phyloP scores from a whole-genome alignment of 2,329 filamentous ascomycete species.

The Bipolaris zeicola region DNA sequence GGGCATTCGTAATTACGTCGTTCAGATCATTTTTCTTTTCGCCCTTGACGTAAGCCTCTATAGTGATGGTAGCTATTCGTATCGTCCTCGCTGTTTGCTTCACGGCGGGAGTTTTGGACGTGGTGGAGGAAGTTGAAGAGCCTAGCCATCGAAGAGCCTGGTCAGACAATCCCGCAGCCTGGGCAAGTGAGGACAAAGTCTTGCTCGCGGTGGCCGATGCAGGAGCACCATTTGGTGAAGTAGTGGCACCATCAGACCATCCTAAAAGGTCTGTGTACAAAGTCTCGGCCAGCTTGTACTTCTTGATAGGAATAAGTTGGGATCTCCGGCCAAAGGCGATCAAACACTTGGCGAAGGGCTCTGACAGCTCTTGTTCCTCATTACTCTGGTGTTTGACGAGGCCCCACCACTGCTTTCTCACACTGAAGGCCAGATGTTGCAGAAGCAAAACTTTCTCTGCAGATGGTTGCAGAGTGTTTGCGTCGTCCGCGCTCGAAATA shows the following conservation, averaged over 20 bases:
- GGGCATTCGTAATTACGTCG: slow-evolving; percentile 26
- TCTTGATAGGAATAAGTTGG: slow-evolving; percentile 39
- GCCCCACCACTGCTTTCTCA: slow-evolving; percentile 69
- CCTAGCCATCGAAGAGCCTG: slow-evolving; percentile 44
- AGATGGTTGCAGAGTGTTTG: slow-evolving; percentile 60
- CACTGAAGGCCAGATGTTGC: slow-evolving; percentile 66
- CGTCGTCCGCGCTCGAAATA: slow-evolving; percentile 69
- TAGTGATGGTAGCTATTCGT: slow-evolving; percentile 38
- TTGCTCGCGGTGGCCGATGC: slow-evolving; percentile 18
- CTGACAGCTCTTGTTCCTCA: slow-evolving; percentile 67
- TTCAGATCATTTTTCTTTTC: slow-evolving; percentile 22
- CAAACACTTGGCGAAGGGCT: slow-evolving; percentile 68
- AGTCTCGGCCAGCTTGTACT: slow-evolving; percentile 49
- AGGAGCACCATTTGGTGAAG: neutral
- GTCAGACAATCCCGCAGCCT: slow-evolving; percentile 39
- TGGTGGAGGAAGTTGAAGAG: slow-evolving; percentile 15
- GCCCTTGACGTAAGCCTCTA: slow-evolving; percentile 36
- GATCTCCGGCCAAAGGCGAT: slow-evolving; percentile 64
- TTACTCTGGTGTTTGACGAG: slow-evolving; percentile 65
- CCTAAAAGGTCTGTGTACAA: slow-evolving; percentile 32
- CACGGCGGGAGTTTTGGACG: slow-evolving; percentile 26
- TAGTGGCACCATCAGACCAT: neutral
- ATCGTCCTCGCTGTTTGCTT: slow-evolving; percentile 32
- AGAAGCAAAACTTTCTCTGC: slow-evolving; percentile 66
- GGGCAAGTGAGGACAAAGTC: slow-evolving; percentile 42